A percentile compares a stretch with the other conserved stretches of the same genome.
These are phyloP conservation scores for Salisapilia sapeloensis DNA, from an alignment of 352 stramenopile species.

Conservation along the genomic window DNA sequence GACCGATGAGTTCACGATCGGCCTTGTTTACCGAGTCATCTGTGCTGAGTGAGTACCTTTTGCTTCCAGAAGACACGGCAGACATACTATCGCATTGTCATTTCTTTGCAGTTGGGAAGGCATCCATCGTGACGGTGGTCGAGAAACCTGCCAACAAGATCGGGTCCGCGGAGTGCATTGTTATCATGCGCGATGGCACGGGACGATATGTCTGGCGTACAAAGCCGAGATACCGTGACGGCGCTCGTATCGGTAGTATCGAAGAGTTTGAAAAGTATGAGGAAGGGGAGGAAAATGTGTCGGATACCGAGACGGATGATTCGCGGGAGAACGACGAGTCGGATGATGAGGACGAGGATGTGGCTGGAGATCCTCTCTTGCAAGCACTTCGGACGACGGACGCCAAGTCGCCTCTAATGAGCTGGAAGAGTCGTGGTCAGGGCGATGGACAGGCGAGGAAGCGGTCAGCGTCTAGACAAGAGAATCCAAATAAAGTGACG, in stretches of 20 bases:
- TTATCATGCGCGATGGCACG: slow-evolving; percentile 64
- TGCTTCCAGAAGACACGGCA: slow-evolving; percentile 10
- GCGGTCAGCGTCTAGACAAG: too few relatives aligned
- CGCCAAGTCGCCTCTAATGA: slow-evolving; percentile 44
- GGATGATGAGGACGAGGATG: slow-evolving; percentile 13
- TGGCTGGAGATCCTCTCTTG: slow-evolving; percentile 33
- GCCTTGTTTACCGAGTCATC: slow-evolving; percentile 25
- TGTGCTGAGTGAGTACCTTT: too few relatives aligned
- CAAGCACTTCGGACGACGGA: slow-evolving; percentile 43
- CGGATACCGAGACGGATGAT: slow-evolving; percentile 6
- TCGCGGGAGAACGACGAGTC: slow-evolving; percentile 1
- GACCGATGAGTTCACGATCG: slow-evolving; percentile 18
- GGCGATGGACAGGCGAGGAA: slow-evolving; percentile 3
- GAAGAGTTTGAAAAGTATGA: slow-evolving; percentile 36
- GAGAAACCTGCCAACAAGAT: slow-evolving; percentile 37
- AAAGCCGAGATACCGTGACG: slow-evolving; percentile 44
- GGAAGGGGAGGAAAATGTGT: slow-evolving; percentile 5
- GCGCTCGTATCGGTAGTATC: slow-evolving; percentile 26
- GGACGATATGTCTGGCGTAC: slow-evolving; percentile 67
- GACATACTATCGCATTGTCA: slow-evolving; percentile 37
- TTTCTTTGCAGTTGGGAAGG: slow-evolving; percentile 75
- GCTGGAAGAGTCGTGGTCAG: slow-evolving; percentile 15
- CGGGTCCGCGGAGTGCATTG: slow-evolving; percentile 30
- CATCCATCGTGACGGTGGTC: slow-evolving; percentile 59
- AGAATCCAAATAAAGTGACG: slow-evolving; percentile 14